Evolutionary conservation across 495 filamentous ascomycete species (phyloP).

Genomic region (Pyrenula aspistea): DNA sequence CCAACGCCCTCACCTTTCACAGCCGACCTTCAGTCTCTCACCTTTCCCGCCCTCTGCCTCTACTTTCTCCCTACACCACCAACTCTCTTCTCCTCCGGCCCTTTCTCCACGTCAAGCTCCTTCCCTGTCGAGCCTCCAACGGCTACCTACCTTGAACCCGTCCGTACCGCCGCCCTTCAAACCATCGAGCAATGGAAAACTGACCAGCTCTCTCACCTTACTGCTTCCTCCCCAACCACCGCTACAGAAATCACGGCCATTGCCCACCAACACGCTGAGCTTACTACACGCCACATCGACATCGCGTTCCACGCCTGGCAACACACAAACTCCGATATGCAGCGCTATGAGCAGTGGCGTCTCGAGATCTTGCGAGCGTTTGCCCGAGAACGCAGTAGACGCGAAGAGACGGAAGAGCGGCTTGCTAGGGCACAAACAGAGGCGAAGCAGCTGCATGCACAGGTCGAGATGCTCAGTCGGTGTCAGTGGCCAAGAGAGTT

Average conservation of each 20-base stretch:
- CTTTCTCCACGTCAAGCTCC: slow-evolving; percentile 54
- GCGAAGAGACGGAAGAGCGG: slow-evolving; percentile 45
- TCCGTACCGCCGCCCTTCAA: slow-evolving; percentile 51
- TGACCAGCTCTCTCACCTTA: slow-evolving; percentile 15
- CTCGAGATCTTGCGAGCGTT: slow-evolving; percentile 67
- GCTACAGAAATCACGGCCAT: slow-evolving; percentile 17
- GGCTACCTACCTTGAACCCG: slow-evolving; percentile 49
- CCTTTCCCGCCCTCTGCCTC: slow-evolving; percentile 70
- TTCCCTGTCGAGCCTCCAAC: slow-evolving; percentile 68
- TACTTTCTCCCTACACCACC: slow-evolving; percentile 69
- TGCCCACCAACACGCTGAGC: slow-evolving; percentile 44
- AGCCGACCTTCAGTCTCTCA: slow-evolving; percentile 69
- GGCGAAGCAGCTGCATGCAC: slow-evolving; percentile 54
- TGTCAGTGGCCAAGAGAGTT: slow-evolving; percentile 64
- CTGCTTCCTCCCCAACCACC: slow-evolving; percentile 8
- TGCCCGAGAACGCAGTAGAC: slow-evolving; percentile 52
- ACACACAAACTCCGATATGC: slow-evolving; percentile 20
- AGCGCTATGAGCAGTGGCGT: slow-evolving; percentile 57
- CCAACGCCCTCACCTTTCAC: slow-evolving; percentile 53
- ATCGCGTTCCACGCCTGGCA: slow-evolving; percentile 56
- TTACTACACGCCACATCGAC: slow-evolving; percentile 51
- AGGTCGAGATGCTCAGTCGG: slow-evolving; percentile 55
- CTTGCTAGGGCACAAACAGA: slow-evolving; percentile 57
- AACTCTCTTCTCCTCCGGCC: slow-evolving; percentile 56
- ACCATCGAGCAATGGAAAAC: slow-evolving; percentile 51